A percentile compares a stretch with the other conserved stretches of the same genome.
Conservation (phyloP, 73 alveolate species). For the Urostyla sp. region DNA sequence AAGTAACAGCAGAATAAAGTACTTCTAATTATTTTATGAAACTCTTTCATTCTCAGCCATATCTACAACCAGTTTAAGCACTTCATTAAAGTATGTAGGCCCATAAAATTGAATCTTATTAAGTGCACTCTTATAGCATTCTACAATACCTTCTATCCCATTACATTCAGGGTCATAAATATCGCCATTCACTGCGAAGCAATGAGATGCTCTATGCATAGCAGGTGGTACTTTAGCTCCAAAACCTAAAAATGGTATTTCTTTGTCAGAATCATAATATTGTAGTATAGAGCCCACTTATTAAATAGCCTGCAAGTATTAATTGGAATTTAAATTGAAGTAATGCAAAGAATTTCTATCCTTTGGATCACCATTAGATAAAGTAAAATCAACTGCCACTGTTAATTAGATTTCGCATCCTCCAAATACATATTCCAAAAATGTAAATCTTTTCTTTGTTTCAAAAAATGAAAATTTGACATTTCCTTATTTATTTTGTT, state of each 20-base stretch:
- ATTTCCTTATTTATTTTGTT: conserved; percentile 24
- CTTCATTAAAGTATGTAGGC: conserved; percentile 88
- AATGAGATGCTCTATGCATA: conserved; percentile 79
- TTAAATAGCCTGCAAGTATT: conserved; percentile 84
- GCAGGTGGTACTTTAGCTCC: conserved; percentile 90
- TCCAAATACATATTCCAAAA: conserved; percentile 88
- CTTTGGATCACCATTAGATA: conserved; percentile 85
- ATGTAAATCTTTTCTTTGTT: conserved; percentile 67
- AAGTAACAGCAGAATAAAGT: conserved; percentile 80
- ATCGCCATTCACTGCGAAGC: conserved; percentile 95
- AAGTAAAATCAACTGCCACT: conserved; percentile 93
- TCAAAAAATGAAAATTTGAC: conserved; percentile 32
- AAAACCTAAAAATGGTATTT: conserved; percentile 95
- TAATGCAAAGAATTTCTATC: conserved; percentile 76
- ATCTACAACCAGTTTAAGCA: conserved; percentile 42
- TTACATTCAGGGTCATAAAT: conserved; percentile 88
- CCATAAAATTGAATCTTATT: conserved; percentile 82
- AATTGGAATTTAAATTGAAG: conserved; percentile 65
- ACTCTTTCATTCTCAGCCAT: conserved; percentile 43
- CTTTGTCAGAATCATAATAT: conserved; percentile 91
- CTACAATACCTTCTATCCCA: conserved; percentile 87
- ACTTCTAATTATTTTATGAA: conserved; percentile 26
- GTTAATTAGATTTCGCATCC: conserved; percentile 91
- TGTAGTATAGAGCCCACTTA: conserved; percentile 87
- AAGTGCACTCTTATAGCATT: conserved; percentile 84